Conservation (phyloP, 495 filamentous ascomycete genomes). For the Cetradonia linearis region DNA sequence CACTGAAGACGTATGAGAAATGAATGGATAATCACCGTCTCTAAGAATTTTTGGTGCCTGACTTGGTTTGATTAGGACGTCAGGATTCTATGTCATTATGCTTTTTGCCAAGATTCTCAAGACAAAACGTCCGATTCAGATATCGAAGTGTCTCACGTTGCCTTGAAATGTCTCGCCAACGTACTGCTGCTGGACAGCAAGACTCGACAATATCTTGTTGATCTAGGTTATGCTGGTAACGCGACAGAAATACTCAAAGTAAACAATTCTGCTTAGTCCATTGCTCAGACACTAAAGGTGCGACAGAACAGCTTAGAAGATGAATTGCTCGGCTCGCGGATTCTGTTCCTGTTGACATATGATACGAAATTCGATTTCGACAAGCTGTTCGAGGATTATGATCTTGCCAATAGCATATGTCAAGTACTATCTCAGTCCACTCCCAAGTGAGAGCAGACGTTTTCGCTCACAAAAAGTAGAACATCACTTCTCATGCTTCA, state of each 20-base stretch:
- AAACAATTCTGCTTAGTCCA: background rate
- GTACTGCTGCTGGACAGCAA: conserved; percentile 60
- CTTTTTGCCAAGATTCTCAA: conserved; percentile 35
- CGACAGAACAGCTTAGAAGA: conserved; percentile 68
- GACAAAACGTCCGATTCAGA: conserved; percentile 42
- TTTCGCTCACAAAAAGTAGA: conserved; percentile 31
- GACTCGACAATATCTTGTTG: conserved; percentile 70
- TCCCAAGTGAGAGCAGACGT: background rate
- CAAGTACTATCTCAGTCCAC: conserved; percentile 30
- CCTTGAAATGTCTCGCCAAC: conserved; percentile 80
- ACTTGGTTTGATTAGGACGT: conserved; percentile 50
- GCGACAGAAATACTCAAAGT: conserved; percentile 63
- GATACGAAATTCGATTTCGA: conserved; percentile 60
- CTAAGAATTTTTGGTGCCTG: background rate
- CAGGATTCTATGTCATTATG: conserved; percentile 57
- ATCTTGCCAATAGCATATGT: conserved; percentile 60
- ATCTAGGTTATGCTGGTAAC: conserved; percentile 62
- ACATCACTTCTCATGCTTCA: conserved; percentile 57
- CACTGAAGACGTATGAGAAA: background rate
- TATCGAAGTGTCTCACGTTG: conserved; percentile 56
- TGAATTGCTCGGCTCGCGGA: conserved; percentile 74
- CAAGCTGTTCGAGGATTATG: conserved; percentile 56
- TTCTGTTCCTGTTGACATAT: conserved; percentile 83
- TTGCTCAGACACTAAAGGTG: conserved; percentile 1
- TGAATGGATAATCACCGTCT: background rate